These are phyloP conservation scores for Trichosporon ovoides DNA, from an alignment of 1,284 basidiomycete species.

Conservation along the genomic window DNA sequence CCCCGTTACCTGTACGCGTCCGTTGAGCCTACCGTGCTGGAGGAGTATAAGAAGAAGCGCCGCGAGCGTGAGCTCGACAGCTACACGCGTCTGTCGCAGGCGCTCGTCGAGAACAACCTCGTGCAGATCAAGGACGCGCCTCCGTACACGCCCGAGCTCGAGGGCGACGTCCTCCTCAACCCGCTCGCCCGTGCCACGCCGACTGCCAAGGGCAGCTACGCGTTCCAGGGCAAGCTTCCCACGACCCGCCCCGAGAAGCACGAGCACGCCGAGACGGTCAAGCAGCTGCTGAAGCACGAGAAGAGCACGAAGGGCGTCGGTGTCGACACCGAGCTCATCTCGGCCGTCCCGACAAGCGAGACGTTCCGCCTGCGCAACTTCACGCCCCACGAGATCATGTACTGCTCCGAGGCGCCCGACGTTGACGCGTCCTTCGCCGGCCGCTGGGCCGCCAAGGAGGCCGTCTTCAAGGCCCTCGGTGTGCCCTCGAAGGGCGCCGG, in stretches of 20 bases:
- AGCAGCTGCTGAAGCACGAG: constrained; percentile 49
- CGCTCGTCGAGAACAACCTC: constrained; percentile 87
- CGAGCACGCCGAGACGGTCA: constrained; percentile 64
- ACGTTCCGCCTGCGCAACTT: constrained; percentile 90
- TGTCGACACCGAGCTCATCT: constrained; percentile 70
- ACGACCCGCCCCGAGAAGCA: constrained; percentile 56
- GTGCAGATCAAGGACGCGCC: constrained; percentile 94
- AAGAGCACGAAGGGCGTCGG: constrained; percentile 26
- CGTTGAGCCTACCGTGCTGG: constrained; percentile 67
- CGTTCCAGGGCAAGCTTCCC: constrained; percentile 64
- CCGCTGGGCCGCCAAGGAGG: constrained; percentile 96
- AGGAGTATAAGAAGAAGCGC: constrained; percentile 68
- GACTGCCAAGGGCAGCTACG: constrained; percentile 79
- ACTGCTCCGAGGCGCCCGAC: constrained; percentile 83
- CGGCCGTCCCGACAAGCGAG: constrained; percentile 83
- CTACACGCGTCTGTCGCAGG: constrained; percentile 90
- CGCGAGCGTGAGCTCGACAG: constrained; percentile 64
- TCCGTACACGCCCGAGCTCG: constrained; percentile 82
- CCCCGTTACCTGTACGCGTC: constrained; percentile 86
- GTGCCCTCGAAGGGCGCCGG: constrained; percentile 85
- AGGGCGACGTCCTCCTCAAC: constrained; percentile 84
- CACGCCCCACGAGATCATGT: constrained; percentile 77
- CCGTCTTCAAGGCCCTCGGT: constrained; percentile 95
- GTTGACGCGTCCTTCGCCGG: constrained; percentile 87
- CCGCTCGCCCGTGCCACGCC: constrained; percentile 80